Percentiles rank a stretch among this genome's conserved stretches.
These are phyloP conservation scores for Stevia rebaudiana DNA, from an alignment of 140 eudicot genomes.

Conservation along the genomic window DNA sequence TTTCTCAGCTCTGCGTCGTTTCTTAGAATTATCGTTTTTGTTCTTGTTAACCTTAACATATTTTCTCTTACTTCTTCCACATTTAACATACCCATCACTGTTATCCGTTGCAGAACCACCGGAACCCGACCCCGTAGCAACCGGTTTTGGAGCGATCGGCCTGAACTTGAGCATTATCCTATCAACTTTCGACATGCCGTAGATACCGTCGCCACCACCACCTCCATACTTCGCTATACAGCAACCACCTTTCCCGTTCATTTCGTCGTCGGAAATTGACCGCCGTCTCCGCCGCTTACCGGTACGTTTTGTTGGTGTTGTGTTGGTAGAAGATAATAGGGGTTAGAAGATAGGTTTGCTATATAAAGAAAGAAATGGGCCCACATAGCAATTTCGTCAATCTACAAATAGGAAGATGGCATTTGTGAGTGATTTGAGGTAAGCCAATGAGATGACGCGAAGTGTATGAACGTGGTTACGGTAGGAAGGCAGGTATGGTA, in stretches of 20 bases:
- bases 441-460: slow-evolving; percentile 40
- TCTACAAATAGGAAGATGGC: background rate
- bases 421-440: slow-evolving; percentile 7
- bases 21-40: background rate
- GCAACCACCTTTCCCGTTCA: slow-evolving; percentile 64
- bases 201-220: slow-evolving; percentile 28
- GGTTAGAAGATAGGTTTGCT: background rate
- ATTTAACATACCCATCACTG: slow-evolving; percentile 23
- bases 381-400: slow-evolving; percentile 18
- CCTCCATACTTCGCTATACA: slow-evolving; percentile 51
- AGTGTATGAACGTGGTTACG: slow-evolving; percentile 31
- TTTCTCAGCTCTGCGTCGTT: background rate
- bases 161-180: slow-evolving; percentile 67
- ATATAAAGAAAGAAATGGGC: slow-evolving; percentile 18
- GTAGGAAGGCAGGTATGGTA: background rate
- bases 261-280: background rate
- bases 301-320: background rate
- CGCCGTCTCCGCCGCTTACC: background rate
- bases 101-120: slow-evolving; percentile 30
- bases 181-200: slow-evolving; percentile 47
- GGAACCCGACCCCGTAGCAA: slow-evolving; percentile 13
- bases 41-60: slow-evolving; percentile 30
- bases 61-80: slow-evolving; percentile 47
- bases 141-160: slow-evolving; percentile 91
- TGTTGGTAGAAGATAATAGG: no score